These are phyloP conservation scores for Cubamyces lactineus DNA, from an alignment of 768 basidiomycete species.

Conservation along the genomic window DNA sequence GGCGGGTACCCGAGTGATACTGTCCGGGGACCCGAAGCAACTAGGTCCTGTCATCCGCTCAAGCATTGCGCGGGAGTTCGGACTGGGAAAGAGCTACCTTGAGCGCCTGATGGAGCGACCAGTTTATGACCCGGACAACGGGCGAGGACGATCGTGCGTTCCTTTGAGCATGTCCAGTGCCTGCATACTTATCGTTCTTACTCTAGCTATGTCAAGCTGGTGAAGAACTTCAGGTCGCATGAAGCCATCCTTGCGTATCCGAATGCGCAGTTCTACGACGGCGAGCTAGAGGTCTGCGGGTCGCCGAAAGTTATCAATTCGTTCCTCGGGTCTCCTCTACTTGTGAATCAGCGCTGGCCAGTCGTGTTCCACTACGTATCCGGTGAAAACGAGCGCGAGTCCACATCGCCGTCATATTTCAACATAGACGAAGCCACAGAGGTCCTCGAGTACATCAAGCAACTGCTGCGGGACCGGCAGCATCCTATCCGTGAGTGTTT, in stretches of 20 bases:
- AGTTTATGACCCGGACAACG: slow-evolving; percentile 32
- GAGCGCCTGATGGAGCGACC: slow-evolving; percentile 48
- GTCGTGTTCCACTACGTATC: slow-evolving; percentile 40
- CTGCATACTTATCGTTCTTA: background rate
- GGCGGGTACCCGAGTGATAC: slow-evolving; percentile 54
- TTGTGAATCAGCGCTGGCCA: slow-evolving; percentile 33
- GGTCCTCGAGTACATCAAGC: slow-evolving; percentile 39
- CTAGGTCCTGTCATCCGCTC: slow-evolving; percentile 72
- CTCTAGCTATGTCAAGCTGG: slow-evolving; percentile 34
- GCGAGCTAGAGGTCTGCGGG: slow-evolving; percentile 37
- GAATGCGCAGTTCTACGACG: slow-evolving; percentile 48
- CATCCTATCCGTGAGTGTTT: slow-evolving; percentile 33
- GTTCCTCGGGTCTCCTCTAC: slow-evolving; percentile 34
- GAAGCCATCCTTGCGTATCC: slow-evolving; percentile 56
- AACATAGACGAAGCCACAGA: slow-evolving; percentile 42
- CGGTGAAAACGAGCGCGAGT: slow-evolving; percentile 40
- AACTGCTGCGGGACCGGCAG: slow-evolving; percentile 32
- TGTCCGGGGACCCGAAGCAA: slow-evolving; percentile 75
- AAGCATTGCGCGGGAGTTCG: slow-evolving; percentile 54
- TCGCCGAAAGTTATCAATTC: slow-evolving; percentile 31
- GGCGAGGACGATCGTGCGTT: slow-evolving; percentile 38
- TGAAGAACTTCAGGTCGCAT: slow-evolving; percentile 64
- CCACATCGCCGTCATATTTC: slow-evolving; percentile 44
- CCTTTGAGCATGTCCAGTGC: background rate
- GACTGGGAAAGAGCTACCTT: slow-evolving; percentile 61